phyloP scores from a whole-genome alignment of 768 basidiomycete species.

The Chalciporus sphaerocephalus region DNA sequence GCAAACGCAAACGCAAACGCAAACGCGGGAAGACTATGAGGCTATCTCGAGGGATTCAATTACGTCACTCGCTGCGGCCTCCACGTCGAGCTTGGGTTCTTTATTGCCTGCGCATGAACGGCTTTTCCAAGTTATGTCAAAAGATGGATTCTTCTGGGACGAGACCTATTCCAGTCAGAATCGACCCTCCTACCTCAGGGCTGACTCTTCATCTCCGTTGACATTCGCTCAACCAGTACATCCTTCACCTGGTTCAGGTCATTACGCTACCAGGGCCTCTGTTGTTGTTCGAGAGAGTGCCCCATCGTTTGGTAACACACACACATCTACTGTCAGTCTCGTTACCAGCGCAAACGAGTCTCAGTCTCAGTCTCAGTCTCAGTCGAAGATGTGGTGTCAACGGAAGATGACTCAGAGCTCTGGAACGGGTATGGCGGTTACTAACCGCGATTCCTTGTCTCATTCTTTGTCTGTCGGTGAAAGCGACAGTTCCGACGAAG shows the following conservation, averaged over 20 bases:
- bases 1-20: too few species aligned
- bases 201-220: slow-evolving; percentile 6
- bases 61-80: slow-evolving; percentile 18
- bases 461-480: slow-evolving; percentile 6
- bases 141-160: slow-evolving; percentile 6
- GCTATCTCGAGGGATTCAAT: background rate
- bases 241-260: background rate
- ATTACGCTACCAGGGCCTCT: background rate
- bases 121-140: slow-evolving; percentile 16
- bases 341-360: background rate
- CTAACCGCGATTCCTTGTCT: background rate
- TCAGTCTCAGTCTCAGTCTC: background rate
- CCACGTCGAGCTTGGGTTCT: slow-evolving; percentile 31
- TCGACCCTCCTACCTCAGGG: background rate
- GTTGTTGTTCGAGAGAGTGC: slow-evolving; percentile 11
- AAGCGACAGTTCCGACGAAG: slow-evolving; percentile 12
- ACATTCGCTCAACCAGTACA: background rate
- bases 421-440: background rate
- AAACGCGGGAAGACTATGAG: too few species aligned
- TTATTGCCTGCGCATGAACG: slow-evolving; percentile 25
- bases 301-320: too few species aligned
- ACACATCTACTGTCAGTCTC: slow-evolving; percentile 3
- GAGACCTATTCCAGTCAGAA: background rate
- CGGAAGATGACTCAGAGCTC: background rate
- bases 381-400: background rate